A percentile compares a stretch with the other conserved stretches of the same genome.
phyloP scores from a whole-genome alignment of 805 yeast species.

The Kuraishia piskuri region DNA sequence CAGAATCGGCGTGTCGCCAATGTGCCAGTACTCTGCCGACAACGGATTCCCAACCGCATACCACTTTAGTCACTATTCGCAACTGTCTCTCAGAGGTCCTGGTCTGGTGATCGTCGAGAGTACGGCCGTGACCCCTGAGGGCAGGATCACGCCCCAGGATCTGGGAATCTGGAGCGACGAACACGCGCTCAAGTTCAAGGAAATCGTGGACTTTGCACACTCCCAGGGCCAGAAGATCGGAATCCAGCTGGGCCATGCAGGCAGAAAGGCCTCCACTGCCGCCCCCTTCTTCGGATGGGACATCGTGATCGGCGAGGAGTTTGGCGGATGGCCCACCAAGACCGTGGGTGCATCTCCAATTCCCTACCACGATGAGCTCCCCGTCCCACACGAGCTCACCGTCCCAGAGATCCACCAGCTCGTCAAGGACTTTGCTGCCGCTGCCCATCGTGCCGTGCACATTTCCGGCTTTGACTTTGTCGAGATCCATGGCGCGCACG shows the following conservation, averaged over 20 bases:
- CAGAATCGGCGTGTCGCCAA: conserved; percentile 28
- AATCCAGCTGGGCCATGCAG: conserved; percentile 47
- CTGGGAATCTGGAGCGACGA: conserved; percentile 38
- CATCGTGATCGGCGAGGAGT: conserved; percentile 9
- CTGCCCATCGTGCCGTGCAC: conserved; percentile 22
- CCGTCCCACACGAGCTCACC: conserved; percentile 27
- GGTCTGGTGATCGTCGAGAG: conserved; percentile 42
- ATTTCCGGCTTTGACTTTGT: conserved; percentile 19
- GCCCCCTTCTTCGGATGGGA: neutral
- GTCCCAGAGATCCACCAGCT: neutral
- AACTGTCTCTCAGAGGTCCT: conserved; percentile 38
- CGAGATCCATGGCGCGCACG: conserved; percentile 23
- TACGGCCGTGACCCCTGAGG: conserved; percentile 10
- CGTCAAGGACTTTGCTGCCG: conserved; percentile 1
- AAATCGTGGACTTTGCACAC: conserved; percentile 41
- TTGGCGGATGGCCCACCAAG: conserved; percentile 35
- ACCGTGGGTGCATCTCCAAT: conserved; percentile 38
- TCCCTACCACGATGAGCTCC: conserved; percentile 14
- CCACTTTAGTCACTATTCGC: conserved; percentile 42
- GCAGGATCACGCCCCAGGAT: conserved; percentile 15
- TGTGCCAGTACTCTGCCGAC: conserved; percentile 38
- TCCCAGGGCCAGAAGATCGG: conserved; percentile 34
- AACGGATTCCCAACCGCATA: conserved; percentile 34
- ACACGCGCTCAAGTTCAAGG: conserved; percentile 43
- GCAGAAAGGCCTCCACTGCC: conserved; percentile 16